These are phyloP conservation scores for Cordyceps cicadae DNA, from an alignment of 2,329 filamentous ascomycete genomes.

Conservation along the genomic window DNA sequence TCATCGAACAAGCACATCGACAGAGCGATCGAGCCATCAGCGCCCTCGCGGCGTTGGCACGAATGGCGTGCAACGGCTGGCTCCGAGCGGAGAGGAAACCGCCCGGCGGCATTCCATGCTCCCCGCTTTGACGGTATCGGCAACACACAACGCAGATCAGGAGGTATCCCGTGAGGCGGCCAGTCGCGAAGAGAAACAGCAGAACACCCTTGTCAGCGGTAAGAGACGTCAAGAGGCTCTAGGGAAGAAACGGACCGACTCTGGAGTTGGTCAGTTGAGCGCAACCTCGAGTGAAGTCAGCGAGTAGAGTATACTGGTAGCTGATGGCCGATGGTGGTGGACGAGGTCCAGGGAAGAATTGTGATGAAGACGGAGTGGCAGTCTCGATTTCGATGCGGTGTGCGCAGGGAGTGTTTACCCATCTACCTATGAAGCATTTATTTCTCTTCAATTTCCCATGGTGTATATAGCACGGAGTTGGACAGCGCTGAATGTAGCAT, in stretches of 20 bases:
- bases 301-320: slow-evolving; percentile 3
- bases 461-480: slow-evolving; percentile 8
- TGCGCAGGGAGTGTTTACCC: not conserved
- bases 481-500: slow-evolving; percentile 4
- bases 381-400: not conserved
- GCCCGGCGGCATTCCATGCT: slow-evolving; percentile 25
- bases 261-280: slow-evolving; percentile 26
- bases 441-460: not conserved
- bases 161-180: slow-evolving; percentile 16
- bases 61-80: slow-evolving; percentile 21
- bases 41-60: slow-evolving; percentile 24
- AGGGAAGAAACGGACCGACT: slow-evolving; percentile 26
- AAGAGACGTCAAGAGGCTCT: slow-evolving; percentile 14
- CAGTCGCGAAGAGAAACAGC: slow-evolving; percentile 12
- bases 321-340: not conserved
- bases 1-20: slow-evolving; percentile 22
- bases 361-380: not conserved
- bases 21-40: slow-evolving; percentile 23
- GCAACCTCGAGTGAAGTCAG: slow-evolving; percentile 19
- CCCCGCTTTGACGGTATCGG: slow-evolving; percentile 15
- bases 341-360: not conserved
- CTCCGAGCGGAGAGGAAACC: slow-evolving; percentile 16
- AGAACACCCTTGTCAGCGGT: not conserved
- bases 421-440: not conserved
- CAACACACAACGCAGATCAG: slow-evolving; percentile 16